Conservation (phyloP, 179 eudicot genomes). For the Patellifolia procumbens region DNA sequence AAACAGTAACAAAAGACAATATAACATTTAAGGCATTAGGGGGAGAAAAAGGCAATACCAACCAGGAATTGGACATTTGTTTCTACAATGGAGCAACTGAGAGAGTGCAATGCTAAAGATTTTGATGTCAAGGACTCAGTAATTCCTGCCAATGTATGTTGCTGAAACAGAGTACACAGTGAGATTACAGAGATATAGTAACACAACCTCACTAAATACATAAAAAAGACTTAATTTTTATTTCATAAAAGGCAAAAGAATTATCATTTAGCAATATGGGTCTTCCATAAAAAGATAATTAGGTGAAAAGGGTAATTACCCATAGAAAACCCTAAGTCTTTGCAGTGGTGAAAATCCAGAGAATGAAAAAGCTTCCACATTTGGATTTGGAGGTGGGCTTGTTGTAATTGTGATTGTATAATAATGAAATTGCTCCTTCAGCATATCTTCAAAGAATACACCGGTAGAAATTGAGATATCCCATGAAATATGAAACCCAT, state of each 20-base stretch:
- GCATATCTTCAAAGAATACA: slow-evolving; percentile 13
- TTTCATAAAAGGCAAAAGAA: neutral
- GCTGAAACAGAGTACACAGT: slow-evolving; percentile 30
- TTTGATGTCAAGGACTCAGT: slow-evolving; percentile 20
- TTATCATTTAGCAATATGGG: neutral
- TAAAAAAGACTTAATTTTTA: neutral
- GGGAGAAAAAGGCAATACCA: slow-evolving; percentile 24
- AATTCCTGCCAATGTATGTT: slow-evolving; percentile 20
- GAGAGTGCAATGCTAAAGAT: slow-evolving; percentile 23
- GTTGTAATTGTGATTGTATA: slow-evolving; percentile 5
- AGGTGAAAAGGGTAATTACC: slow-evolving; percentile 19
- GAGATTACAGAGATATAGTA: neutral
- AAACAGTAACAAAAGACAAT: neutral
- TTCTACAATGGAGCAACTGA: slow-evolving; percentile 17
- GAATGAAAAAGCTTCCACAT: slow-evolving; percentile 12
- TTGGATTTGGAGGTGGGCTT: neutral
- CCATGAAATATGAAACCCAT: slow-evolving; percentile 21
- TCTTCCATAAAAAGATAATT: neutral
- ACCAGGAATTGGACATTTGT: slow-evolving; percentile 33
- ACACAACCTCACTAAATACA: neutral
- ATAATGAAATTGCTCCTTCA: slow-evolving; percentile 1
- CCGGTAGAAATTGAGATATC: slow-evolving; percentile 9
- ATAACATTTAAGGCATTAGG: neutral
- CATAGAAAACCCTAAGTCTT: slow-evolving; percentile 25
- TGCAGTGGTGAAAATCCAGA: slow-evolving; percentile 11